Evolutionary conservation across 2,329 filamentous ascomycete species (phyloP).

Genomic region (Didymella arachidicola): DNA sequence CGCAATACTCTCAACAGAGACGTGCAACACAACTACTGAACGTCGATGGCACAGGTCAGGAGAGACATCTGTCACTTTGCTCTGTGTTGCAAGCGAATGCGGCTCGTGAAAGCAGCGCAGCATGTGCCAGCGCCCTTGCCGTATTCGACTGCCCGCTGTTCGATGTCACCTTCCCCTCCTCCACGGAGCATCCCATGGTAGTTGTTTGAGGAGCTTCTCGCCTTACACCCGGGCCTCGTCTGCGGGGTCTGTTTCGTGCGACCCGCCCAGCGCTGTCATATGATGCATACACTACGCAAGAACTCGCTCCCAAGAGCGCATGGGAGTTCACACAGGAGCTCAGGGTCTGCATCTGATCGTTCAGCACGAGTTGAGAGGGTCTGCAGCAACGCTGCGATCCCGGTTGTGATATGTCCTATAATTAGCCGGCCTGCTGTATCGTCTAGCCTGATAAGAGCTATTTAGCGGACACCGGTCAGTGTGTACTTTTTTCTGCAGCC

Average conservation of each 20-base stretch:
- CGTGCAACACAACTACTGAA: constrained; percentile 7
- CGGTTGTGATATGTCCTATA: constrained; percentile 38
- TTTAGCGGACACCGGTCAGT: constrained; percentile 17
- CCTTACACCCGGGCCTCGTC: constrained; percentile 1
- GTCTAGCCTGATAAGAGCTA: constrained; percentile 5
- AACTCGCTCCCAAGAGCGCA: background rate
- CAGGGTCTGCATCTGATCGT: constrained; percentile 14
- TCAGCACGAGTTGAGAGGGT: constrained; percentile 9
- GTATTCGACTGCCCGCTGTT: background rate
- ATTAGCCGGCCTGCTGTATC: constrained; percentile 28
- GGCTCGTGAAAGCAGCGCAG: constrained; percentile 5
- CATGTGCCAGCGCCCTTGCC: background rate
- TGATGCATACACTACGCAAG: constrained; percentile 1
- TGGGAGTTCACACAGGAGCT: constrained; percentile 2
- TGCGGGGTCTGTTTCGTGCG: constrained; percentile 10
- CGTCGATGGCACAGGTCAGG: constrained; percentile 4
- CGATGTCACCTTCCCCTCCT: constrained; percentile 8
- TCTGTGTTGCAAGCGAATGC: background rate
- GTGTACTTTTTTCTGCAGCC: background rate
- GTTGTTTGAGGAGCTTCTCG: constrained; percentile 2
- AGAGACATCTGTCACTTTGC: background rate
- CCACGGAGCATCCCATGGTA: background rate
- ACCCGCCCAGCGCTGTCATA: constrained; percentile 1
- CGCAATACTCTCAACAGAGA: constrained; percentile 3
- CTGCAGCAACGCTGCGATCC: constrained; percentile 7